Evolutionary conservation across 2,329 filamentous ascomycete species (phyloP), one percentile per base, ranked within the genome.

Genomic region (Sporothrix pallida): DNA sequence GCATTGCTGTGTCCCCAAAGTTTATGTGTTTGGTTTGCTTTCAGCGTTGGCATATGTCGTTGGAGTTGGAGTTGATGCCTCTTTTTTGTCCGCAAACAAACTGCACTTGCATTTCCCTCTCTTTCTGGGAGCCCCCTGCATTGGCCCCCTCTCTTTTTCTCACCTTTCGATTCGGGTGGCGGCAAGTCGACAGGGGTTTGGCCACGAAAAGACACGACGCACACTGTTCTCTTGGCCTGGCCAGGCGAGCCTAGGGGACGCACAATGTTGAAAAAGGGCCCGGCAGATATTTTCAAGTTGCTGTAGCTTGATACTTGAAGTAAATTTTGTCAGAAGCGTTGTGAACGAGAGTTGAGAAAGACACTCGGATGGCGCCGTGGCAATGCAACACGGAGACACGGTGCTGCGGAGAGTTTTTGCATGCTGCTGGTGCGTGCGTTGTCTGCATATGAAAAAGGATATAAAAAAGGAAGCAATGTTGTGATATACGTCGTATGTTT

Each of bases 161-260:
- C 65, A 52, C 52, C 23, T 54, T n/a, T 70, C 17, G 37, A 42
- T 70, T 68, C 15, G 65, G 31, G 46, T 52, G 37, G 52, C 46
- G 48, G 67, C 26, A 42, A 68, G 65, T 17, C 17, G 54, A 70
- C 65, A 70, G 72, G 56, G 72, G 65, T 70, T 46, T 65, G 26
- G 72, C 67, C 65, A 56, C 26, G 68, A 71, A 71, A 56, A 70
- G 37, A 69, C 23, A 62, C 62, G 48, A 70, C 54, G 42, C 48
- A 63, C 7, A 13, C 37, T 23, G 62, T 46, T 26, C 37, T 46
- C 60, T 63, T 63, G 60, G 60, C 71, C 58, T 72, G n/a, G 71
- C 52, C 60, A 67, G 70, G 69, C 42, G n/a, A 23, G 69, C 20
- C 52, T 60, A 70, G 17, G 54, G 31, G 54, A 52, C 54, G 17